Evolutionary conservation across 2,329 filamentous ascomycete genomes (phyloP).

Genomic region (Ophiostoma triangulosporum): DNA sequence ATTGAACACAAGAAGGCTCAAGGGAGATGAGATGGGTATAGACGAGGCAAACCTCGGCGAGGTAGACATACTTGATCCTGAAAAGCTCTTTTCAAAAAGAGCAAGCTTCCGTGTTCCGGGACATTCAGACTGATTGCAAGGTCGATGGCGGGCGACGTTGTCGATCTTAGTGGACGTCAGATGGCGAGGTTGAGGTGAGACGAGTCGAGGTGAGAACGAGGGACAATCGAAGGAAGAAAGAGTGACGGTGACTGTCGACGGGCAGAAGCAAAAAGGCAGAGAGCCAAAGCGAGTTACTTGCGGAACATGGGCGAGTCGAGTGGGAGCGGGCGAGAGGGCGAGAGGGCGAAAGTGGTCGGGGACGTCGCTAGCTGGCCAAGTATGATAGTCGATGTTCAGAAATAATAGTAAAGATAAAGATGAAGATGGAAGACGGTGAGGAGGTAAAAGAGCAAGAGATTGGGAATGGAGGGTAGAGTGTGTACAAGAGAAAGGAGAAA

Average conservation of each 20-base stretch:
- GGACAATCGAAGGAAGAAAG: not conserved
- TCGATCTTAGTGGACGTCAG: not conserved
- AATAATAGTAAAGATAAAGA: not conserved
- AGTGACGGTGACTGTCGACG: not conserved
- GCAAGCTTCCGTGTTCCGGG: constrained; percentile 7
- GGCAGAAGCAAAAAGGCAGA: not conserved
- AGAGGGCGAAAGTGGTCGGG: not conserved
- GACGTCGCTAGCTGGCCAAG: constrained; percentile 4
- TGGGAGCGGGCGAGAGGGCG: not conserved
- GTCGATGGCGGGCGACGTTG: not conserved
- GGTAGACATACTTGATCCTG: constrained; percentile 9
- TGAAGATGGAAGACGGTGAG: not conserved
- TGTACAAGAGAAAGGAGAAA: not conserved
- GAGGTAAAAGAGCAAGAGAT: not conserved
- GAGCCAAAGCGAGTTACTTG: not conserved
- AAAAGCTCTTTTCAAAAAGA: constrained; percentile 10
- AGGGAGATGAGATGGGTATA: not conserved
- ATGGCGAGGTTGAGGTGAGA: not conserved
- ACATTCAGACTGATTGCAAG: constrained; percentile 8
- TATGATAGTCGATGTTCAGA: not conserved
- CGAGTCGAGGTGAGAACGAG: not conserved
- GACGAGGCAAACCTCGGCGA: too few species aligned
- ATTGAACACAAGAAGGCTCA: not conserved
- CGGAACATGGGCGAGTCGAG: not conserved
- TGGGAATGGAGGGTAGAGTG: not conserved